Evolutionary conservation across 1,139 yeast species (phyloP).

Genomic region (Yarrowia galli): DNA sequence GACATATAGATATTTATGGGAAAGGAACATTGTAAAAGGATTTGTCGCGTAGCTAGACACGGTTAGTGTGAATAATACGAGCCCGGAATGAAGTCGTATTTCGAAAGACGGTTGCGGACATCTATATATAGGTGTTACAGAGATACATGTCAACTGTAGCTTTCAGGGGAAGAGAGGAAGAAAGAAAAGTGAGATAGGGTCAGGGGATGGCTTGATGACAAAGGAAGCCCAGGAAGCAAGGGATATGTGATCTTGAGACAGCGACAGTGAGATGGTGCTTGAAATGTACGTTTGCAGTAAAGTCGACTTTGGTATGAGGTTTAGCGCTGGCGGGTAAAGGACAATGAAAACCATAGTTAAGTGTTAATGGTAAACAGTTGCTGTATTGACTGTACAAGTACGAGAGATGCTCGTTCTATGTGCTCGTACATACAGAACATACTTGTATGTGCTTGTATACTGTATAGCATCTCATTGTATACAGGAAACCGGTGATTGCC

Average conservation of each 20-base stretch:
- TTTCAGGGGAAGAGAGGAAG: slow-evolving; percentile 6
- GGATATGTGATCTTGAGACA: neutral
- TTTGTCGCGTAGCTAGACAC: neutral
- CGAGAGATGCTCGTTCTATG: neutral
- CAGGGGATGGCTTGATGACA: neutral
- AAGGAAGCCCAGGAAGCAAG: neutral
- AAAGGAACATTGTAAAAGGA: slow-evolving; percentile 15
- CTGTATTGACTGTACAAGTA: neutral
- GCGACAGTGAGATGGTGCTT: neutral
- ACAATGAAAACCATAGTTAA: too few relatives aligned
- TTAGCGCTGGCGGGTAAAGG: neutral
- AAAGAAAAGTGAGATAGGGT: too few relatives aligned
- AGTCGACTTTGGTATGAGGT: neutral
- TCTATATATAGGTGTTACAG: slow-evolving; percentile 4
- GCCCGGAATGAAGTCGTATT: neutral
- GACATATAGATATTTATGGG: slow-evolving; percentile 37
- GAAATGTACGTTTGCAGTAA: neutral
- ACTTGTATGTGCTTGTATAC: neutral
- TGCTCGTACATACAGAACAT: too few relatives aligned
- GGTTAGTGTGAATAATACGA: neutral
- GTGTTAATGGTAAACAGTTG: too few relatives aligned
- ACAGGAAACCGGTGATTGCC: slow-evolving; percentile 1
- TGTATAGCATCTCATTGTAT: neutral
- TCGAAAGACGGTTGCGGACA: neutral
- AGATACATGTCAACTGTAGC: slow-evolving; percentile 27